Conservation (phyloP, 176 grass and related monocot species). For the Panicum miliaceum region DNA sequence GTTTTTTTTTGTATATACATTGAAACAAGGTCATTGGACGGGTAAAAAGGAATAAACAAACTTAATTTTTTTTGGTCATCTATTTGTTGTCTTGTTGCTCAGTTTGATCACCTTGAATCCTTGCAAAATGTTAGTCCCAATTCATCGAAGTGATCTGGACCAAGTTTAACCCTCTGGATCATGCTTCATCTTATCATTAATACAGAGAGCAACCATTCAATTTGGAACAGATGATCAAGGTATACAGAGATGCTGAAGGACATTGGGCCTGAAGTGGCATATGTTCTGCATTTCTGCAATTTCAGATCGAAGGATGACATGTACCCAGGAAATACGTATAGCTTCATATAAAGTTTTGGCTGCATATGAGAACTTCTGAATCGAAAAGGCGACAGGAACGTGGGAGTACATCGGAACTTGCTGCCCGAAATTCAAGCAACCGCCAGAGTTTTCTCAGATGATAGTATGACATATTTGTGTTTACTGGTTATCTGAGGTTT, state of each 20-base stretch:
- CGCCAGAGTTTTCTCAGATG: neutral
- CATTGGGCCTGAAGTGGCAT: neutral
- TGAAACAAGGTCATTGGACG: neutral
- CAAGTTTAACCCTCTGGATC: neutral
- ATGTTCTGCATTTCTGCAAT: neutral
- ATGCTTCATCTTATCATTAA: too few species aligned
- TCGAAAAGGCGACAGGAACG: neutral
- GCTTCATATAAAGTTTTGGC: neutral
- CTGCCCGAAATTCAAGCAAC: neutral
- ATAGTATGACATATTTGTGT: neutral
- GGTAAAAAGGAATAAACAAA: neutral
- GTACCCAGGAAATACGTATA: neutral
- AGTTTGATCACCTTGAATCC: neutral
- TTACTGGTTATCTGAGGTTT: neutral
- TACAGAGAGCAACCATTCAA: too few species aligned
- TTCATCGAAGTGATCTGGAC: neutral
- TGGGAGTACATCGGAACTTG: neutral
- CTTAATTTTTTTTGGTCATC: neutral
- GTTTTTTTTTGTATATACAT: conserved; percentile 2
- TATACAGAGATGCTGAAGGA: neutral
- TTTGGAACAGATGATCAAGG: too few species aligned
- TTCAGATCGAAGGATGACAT: neutral
- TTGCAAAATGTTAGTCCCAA: neutral
- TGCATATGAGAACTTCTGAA: neutral
- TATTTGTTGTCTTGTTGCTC: neutral